Conservation (phyloP, 2,329 filamentous ascomycete species). For the Leptographium wingfieldii region DNA sequence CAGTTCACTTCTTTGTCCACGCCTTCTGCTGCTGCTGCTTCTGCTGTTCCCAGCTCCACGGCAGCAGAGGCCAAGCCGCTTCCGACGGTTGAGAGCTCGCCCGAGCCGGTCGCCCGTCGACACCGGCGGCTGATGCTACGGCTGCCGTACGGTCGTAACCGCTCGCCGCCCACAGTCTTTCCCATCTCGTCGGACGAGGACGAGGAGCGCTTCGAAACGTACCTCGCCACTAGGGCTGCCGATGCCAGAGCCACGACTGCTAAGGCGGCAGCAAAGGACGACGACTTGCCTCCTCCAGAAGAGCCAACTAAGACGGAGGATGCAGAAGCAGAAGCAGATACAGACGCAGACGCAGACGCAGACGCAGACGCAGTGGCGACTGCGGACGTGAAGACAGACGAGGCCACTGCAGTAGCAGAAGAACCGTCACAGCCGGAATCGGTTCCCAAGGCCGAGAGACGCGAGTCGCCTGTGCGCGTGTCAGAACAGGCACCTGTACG, state of each 20-base stretch:
- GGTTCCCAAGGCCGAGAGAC: background rate
- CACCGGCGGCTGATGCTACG: slow-evolving; percentile 8
- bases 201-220: slow-evolving; percentile 6
- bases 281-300: too few relatives aligned
- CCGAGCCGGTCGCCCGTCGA: background rate
- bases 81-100: background rate
- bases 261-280: background rate
- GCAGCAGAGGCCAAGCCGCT: background rate
- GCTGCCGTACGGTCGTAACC: slow-evolving; percentile 5
- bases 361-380: background rate
- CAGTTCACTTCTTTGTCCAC: background rate
- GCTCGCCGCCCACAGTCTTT: slow-evolving; percentile 7
- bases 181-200: slow-evolving; percentile 5
- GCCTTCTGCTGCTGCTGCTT: background rate
- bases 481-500: background rate
- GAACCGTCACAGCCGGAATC: background rate
- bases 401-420: background rate
- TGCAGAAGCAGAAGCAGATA: background rate
- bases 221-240: slow-evolving; percentile 3
- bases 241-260: background rate
- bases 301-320: background rate
- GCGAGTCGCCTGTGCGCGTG: background rate
- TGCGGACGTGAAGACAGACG: background rate
- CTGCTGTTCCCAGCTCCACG: background rate
- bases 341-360: background rate